phyloP scores from a whole-genome alignment of 1,284 basidiomycete species.

The Tilletia setariae region DNA sequence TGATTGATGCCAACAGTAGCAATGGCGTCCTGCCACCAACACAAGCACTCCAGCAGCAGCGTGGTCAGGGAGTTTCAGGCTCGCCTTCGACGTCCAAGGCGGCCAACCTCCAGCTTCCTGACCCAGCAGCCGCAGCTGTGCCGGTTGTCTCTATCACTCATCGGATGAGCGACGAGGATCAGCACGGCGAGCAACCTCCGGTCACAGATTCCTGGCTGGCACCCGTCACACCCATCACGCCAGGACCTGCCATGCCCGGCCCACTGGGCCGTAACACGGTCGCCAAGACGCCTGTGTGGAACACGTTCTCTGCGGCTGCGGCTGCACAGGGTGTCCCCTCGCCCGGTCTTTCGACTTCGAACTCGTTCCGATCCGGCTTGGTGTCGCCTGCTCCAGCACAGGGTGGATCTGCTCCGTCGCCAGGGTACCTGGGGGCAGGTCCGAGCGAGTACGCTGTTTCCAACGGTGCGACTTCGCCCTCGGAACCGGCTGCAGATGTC shows the following conservation, averaged over 20 bases:
- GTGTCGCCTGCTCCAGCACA: too few relatives aligned
- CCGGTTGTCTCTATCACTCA: not conserved
- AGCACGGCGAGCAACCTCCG: too few relatives aligned
- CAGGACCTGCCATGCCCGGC: not conserved
- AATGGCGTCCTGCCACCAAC: not conserved
- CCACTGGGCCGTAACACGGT: not conserved
- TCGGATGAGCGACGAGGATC: not conserved
- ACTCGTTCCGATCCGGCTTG: too few relatives aligned
- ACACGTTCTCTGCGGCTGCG: too few relatives aligned
- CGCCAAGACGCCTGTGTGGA: too few relatives aligned
- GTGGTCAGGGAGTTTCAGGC: not conserved
- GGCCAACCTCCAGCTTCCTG: too few relatives aligned
- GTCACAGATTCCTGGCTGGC: not conserved
- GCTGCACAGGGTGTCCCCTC: not conserved
- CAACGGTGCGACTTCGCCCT: not conserved
- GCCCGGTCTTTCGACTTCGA: not conserved
- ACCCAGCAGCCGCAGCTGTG: not conserved
- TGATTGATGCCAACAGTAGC: not conserved
- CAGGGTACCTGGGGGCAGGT: not conserved
- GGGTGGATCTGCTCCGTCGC: not conserved
- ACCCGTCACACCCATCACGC: not conserved
- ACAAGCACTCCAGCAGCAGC: not conserved
- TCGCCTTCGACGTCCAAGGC: too few relatives aligned
- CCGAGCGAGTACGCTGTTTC: not conserved
- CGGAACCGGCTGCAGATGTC: not conserved